Conservation (phyloP, 768 basidiomycete species). For the Lanmaoa rubissima region DNA sequence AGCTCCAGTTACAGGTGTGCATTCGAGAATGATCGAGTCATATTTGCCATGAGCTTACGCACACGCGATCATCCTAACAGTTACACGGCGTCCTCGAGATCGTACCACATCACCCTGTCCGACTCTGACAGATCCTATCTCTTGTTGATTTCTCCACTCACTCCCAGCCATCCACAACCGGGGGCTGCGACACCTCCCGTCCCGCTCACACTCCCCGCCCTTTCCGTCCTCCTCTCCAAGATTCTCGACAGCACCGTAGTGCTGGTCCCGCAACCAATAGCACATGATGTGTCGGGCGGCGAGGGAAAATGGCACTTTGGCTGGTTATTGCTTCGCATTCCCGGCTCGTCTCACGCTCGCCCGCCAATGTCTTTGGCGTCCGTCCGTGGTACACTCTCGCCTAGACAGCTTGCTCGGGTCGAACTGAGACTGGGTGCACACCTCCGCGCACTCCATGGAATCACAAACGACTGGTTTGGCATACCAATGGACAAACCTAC, state of each 20-base stretch:
- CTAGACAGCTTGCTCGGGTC: constrained; percentile 42
- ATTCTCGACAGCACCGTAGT: constrained; percentile 47
- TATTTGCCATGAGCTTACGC: neutral
- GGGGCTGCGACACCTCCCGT: neutral
- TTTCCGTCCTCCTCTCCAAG: constrained; percentile 39
- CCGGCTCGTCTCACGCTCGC: constrained; percentile 36
- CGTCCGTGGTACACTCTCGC: constrained; percentile 36
- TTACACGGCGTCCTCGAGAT: constrained; percentile 26
- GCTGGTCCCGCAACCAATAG: constrained; percentile 46
- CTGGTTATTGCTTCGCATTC: constrained; percentile 34
- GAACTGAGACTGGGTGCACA: constrained; percentile 62
- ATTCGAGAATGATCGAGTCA: neutral
- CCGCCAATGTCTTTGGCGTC: constrained; percentile 33
- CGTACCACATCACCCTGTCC: constrained; percentile 29
- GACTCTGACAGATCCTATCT: constrained; percentile 27
- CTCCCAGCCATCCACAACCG: constrained; percentile 6
- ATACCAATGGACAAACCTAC: constrained; percentile 35
- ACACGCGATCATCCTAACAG: constrained; percentile 9
- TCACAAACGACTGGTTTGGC: constrained; percentile 81
- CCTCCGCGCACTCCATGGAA: constrained; percentile 60
- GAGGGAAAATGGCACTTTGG: constrained; percentile 21
- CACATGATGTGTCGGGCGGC: constrained; percentile 43
- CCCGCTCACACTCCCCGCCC: constrained; percentile 33
- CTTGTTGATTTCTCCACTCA: constrained; percentile 22
- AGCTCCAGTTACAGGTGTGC: constrained; percentile 32